These are phyloP conservation scores for Saturnispora halmiae DNA, from an alignment of 805 yeast species.

Conservation along the genomic window DNA sequence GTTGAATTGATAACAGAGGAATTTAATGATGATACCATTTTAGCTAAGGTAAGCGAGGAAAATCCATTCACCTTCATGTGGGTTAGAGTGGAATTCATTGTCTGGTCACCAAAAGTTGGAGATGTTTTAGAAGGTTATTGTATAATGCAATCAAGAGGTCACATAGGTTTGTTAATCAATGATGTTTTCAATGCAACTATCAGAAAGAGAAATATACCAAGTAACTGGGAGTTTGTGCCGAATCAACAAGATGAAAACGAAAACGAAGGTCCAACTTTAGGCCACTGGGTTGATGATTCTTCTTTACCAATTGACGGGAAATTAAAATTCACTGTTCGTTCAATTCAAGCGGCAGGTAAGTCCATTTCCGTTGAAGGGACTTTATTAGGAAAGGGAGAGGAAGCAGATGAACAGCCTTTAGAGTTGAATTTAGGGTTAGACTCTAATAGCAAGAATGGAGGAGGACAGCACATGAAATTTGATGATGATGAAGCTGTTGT, in stretches of 20 bases:
- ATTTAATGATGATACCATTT: conserved; percentile 31
- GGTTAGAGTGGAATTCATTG: conserved; percentile 71
- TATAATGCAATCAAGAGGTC: conserved; percentile 91
- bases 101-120: conserved; percentile 89
- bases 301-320: conserved; percentile 77
- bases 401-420: conserved; percentile 41
- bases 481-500: conserved; percentile 22
- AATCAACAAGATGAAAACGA: conserved; percentile 54
- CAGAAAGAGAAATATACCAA: conserved; percentile 78
- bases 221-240: conserved; percentile 76
- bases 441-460: conserved; percentile 11
- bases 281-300: conserved; percentile 78
- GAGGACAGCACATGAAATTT: conserved; percentile 33
- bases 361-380: conserved; percentile 88
- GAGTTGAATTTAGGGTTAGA: conserved; percentile 25
- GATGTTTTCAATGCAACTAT: conserved; percentile 95
- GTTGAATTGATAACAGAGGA: conserved; percentile 43
- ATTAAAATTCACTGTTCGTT: conserved; percentile 62
- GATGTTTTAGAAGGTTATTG: conserved; percentile 80
- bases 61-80: conserved; percentile 86
- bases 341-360: conserved; percentile 68
- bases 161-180: conserved; percentile 81
- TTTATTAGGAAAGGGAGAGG: conserved; percentile 38
- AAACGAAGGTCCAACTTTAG: conserved; percentile 36
- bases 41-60: conserved; percentile 65